Evolutionary conservation across 495 filamentous ascomycete genomes (phyloP).

Genomic region (Penicillium silybi): DNA sequence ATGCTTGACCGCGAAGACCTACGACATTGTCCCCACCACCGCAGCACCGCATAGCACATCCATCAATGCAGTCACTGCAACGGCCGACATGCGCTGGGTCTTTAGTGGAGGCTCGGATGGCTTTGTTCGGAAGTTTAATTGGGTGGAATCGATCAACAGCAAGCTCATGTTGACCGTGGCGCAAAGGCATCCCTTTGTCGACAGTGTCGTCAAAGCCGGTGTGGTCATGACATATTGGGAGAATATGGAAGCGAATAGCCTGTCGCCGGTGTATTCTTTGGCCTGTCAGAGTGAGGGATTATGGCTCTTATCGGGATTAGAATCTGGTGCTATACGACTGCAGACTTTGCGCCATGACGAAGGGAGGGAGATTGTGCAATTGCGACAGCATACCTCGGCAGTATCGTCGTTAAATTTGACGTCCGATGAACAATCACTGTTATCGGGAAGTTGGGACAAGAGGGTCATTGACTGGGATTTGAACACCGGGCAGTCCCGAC

Average conservation of each 20-base stretch:
- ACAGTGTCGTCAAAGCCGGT: slow-evolving; percentile 92
- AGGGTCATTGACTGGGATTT: slow-evolving; percentile 92
- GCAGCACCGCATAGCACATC: slow-evolving; percentile 94
- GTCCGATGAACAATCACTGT: slow-evolving; percentile 77
- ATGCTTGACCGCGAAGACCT: slow-evolving; percentile 73
- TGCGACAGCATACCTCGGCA: slow-evolving; percentile 84
- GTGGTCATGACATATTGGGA: slow-evolving; percentile 96
- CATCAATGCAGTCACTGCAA: slow-evolving; percentile 88
- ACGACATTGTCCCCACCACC: slow-evolving; percentile 96
- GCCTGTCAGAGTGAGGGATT: slow-evolving; percentile 85
- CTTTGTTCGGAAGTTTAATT: slow-evolving; percentile 93
- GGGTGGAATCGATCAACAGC: slow-evolving; percentile 90
- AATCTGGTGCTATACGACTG: slow-evolving; percentile 88
- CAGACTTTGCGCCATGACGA: slow-evolving; percentile 95
- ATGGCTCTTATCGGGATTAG: slow-evolving; percentile 86
- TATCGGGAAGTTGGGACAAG: slow-evolving; percentile 98
- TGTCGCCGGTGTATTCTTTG: slow-evolving; percentile 90
- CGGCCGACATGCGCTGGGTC: slow-evolving; percentile 92
- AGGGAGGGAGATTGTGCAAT: slow-evolving; percentile 75
- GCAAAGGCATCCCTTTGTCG: slow-evolving; percentile 94
- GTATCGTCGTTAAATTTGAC: slow-evolving; percentile 83
- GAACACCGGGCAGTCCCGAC: slow-evolving; percentile 74
- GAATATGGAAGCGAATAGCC: slow-evolving; percentile 57
- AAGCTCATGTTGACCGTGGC: slow-evolving; percentile 92
- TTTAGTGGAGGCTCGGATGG: slow-evolving; percentile 92